phyloP scores from a whole-genome alignment of 2,329 filamentous ascomycete genomes.

The Stenocarpella maydis region DNA sequence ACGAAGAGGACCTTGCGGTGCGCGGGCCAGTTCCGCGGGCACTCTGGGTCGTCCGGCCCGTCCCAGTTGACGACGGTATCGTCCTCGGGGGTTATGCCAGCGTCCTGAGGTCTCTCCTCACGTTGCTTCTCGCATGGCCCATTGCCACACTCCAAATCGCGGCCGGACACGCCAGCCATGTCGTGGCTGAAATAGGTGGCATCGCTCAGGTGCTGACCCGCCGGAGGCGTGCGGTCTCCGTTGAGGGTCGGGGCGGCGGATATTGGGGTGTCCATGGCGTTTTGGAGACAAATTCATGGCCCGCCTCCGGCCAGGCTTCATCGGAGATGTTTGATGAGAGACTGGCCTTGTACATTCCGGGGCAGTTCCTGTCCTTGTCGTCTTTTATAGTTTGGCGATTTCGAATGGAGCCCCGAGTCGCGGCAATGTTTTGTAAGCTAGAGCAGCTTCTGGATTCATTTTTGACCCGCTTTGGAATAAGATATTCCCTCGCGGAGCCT shows the following conservation, averaged over 20 bases:
- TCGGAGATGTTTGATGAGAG: too few relatives aligned
- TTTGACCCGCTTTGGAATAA: too few relatives aligned
- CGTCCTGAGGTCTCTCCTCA: not conserved
- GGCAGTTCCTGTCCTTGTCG: not conserved
- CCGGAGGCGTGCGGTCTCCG: constrained; percentile 6
- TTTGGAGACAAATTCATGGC: not conserved
- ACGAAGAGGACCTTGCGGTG: constrained; percentile 35
- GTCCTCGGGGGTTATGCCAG: not conserved
- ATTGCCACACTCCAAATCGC: not conserved
- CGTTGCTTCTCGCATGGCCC: not conserved
- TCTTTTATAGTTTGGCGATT: constrained; percentile 1
- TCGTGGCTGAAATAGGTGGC: not conserved
- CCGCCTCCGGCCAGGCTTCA: not conserved
- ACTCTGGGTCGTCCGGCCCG: constrained; percentile 36
- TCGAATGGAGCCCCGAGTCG: constrained; percentile 15
- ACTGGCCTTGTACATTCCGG: too few relatives aligned
- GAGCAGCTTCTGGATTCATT: too few relatives aligned
- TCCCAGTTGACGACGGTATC: constrained; percentile 36
- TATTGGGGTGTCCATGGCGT: constrained; percentile 22
- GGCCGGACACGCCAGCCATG: not conserved
- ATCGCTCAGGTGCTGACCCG: not conserved
- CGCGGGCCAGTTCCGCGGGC: constrained; percentile 36
- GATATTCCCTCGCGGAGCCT: too few relatives aligned
- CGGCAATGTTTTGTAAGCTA: constrained; percentile 12
- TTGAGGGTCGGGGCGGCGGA: constrained; percentile 17